Base-by-base conservation (phyloP, 2,329 filamentous ascomycete genomes). In the Colletotrichum neosansevieriae region DNA sequence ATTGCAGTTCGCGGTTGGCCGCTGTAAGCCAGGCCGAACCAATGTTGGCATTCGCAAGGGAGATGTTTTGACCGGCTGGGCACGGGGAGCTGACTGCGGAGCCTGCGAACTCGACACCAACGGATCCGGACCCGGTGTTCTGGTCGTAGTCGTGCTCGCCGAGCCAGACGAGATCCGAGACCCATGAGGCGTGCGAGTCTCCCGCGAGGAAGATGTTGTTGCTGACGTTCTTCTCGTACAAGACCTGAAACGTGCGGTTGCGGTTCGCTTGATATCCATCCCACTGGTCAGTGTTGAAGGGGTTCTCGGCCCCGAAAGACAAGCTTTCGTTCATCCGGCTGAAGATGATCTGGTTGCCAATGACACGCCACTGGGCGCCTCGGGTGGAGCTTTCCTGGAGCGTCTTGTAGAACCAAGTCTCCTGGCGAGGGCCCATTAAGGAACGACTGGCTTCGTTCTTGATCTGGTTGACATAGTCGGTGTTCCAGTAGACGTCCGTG, bases 171-270 rank as follows among this genome's bases (percentile, higher is more conserved):
- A 91, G 79, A 69, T 91, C 88, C 11, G 77, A 78, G 40, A 86
- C 88, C 88, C 91, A 93, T 57, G 87, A 88, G 21, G 86, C 85
- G 74, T 94, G 92, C 44, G 84, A 87, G 75, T 94, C 91, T 12
- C 92, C 92, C 0, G 91, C 85, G 24, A 94, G 85, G 73, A 94
- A 88, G 72, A 94, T 87, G 74, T 90, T 93, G 81, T 94, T 93
- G 63, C 81, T 82, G 71, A 94, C 93, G 19, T 89, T 83, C 76
- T 92, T 88, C 61, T 88, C 82, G 73, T 90, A 91, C 9, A 94
- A 79, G 62, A 88, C 86, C 73, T 88, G 79, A 11, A 93, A 81
- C 0, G 92, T 94, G 40, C 91, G 85, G 80, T 94, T 93, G 56
- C 89, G 84, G 77, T 93, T 93, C 11, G 89, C 84, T 62, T 86